These are phyloP conservation scores for Serendipita sp. DNA, from an alignment of 768 basidiomycete genomes.

Conservation along the genomic window DNA sequence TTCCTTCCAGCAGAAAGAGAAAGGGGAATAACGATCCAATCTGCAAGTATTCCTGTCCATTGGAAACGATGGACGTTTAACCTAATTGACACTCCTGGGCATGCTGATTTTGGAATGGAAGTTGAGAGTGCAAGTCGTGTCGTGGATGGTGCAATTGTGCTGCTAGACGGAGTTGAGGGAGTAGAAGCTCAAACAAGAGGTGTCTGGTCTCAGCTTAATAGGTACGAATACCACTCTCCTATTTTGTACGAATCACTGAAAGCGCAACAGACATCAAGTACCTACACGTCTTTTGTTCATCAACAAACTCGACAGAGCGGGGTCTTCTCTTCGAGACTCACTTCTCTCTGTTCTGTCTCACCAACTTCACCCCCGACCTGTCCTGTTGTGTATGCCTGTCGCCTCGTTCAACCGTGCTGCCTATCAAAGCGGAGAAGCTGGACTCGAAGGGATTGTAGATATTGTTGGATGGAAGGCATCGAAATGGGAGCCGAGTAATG, in stretches of 20 bases:
- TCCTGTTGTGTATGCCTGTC: slow-evolving; percentile 54
- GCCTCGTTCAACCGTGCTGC: slow-evolving; percentile 54
- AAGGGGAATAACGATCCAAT: slow-evolving; percentile 83
- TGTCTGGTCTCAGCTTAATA: slow-evolving; percentile 75
- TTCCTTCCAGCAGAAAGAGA: slow-evolving; percentile 81
- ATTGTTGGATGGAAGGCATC: slow-evolving; percentile 72
- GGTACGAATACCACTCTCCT: slow-evolving; percentile 30
- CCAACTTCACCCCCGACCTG: slow-evolving; percentile 58
- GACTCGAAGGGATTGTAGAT: slow-evolving; percentile 71
- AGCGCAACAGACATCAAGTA: slow-evolving; percentile 50
- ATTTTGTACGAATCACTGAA: not conserved
- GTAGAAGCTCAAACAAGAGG: slow-evolving; percentile 83
- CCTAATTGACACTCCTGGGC: slow-evolving; percentile 80
- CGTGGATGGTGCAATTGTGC: slow-evolving; percentile 74
- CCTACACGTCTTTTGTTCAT: slow-evolving; percentile 62
- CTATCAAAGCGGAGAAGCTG: slow-evolving; percentile 62
- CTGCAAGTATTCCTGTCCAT: slow-evolving; percentile 74
- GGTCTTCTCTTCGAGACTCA: slow-evolving; percentile 62
- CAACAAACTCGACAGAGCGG: slow-evolving; percentile 79
- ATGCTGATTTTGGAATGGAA: slow-evolving; percentile 95
- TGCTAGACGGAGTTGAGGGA: slow-evolving; percentile 82
- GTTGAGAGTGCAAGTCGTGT: slow-evolving; percentile 86
- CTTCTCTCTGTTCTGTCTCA: slow-evolving; percentile 57
- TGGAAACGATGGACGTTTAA: slow-evolving; percentile 80
- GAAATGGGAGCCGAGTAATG: slow-evolving; percentile 48